These are phyloP conservation scores for Penicillium sp. DNA, from an alignment of 2,329 filamentous ascomycete genomes.

Conservation along the genomic window DNA sequence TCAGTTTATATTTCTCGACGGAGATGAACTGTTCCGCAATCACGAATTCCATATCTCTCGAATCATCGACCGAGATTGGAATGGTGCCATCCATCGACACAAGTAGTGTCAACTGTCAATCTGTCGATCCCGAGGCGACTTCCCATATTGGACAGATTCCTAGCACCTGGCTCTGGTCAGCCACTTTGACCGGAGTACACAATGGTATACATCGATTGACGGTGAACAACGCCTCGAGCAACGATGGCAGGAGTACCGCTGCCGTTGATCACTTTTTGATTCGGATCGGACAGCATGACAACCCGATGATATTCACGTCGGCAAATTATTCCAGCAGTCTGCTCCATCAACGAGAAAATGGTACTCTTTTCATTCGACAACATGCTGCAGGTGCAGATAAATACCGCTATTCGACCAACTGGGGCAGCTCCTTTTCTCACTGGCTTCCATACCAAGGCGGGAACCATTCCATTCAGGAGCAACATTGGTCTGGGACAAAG, in stretches of 20 bases:
- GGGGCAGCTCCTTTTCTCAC: slow-evolving; percentile 53
- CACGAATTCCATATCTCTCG: slow-evolving; percentile 46
- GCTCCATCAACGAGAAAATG: slow-evolving; percentile 43
- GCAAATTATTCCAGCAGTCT: slow-evolving; percentile 56
- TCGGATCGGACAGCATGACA: slow-evolving; percentile 52
- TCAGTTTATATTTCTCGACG: slow-evolving; percentile 55
- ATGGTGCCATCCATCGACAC: slow-evolving; percentile 42
- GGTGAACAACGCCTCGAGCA: slow-evolving; percentile 49
- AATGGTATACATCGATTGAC: slow-evolving; percentile 57
- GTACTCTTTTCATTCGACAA: slow-evolving; percentile 50
- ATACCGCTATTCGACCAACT: slow-evolving; percentile 59
- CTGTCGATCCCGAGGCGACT: slow-evolving; percentile 30
- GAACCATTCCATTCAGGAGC: slow-evolving; percentile 45
- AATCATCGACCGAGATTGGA: slow-evolving; percentile 49
- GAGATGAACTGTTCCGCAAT: slow-evolving; percentile 57
- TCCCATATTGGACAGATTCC: slow-evolving; percentile 49
- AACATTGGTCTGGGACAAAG: slow-evolving; percentile 54
- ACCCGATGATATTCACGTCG: slow-evolving; percentile 55
- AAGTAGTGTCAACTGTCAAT: slow-evolving; percentile 44
- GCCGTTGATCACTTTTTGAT: slow-evolving; percentile 57
- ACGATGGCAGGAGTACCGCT: slow-evolving; percentile 43
- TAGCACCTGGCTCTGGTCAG: slow-evolving; percentile 50
- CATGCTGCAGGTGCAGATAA: slow-evolving; percentile 56
- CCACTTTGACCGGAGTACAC: slow-evolving; percentile 51
- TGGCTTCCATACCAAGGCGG: slow-evolving; percentile 54